phyloP scores from a whole-genome alignment of 495 filamentous ascomycete species.

The Amphirosellinia nigrospora region DNA sequence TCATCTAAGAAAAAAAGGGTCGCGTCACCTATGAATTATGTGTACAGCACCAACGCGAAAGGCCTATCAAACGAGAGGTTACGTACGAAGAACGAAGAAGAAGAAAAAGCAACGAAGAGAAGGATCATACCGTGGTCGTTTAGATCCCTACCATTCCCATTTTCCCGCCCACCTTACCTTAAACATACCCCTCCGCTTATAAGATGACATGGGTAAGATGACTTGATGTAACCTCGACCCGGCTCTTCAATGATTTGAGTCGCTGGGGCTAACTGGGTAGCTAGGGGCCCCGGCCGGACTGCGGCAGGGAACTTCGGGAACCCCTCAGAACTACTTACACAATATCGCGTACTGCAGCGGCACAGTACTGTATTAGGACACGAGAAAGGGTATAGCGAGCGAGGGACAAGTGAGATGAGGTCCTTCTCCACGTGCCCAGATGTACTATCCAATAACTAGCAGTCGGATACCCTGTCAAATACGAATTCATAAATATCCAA shows the following conservation, averaged over 20 bases:
- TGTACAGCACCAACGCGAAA: background rate
- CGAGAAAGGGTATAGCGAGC: background rate
- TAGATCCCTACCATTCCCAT: background rate
- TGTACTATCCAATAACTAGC: background rate
- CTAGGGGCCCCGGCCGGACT: slow-evolving; percentile 5
- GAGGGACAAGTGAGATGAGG: background rate
- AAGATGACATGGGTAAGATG: slow-evolving; percentile 21
- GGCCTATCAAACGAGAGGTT: background rate
- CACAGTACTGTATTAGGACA: background rate
- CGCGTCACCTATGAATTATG: too few species aligned
- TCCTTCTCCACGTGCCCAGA: background rate
- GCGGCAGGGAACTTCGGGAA: slow-evolving; percentile 5
- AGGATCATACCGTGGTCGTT: background rate
- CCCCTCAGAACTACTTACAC: background rate
- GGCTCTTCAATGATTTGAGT: slow-evolving; percentile 23
- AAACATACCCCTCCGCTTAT: slow-evolving; percentile 12
- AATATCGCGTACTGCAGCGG: background rate
- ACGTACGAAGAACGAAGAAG: too few species aligned
- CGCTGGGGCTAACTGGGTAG: slow-evolving; percentile 25
- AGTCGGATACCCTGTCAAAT: background rate
- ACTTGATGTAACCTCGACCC: slow-evolving; percentile 25
- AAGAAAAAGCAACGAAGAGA: background rate
- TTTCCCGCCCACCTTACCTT: slow-evolving; percentile 16
- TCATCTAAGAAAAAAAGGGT: background rate
- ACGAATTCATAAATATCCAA: slow-evolving; percentile 14